Base-by-base conservation (phyloP, 768 basidiomycete species). In the Glaciozyma antarctica region DNA sequence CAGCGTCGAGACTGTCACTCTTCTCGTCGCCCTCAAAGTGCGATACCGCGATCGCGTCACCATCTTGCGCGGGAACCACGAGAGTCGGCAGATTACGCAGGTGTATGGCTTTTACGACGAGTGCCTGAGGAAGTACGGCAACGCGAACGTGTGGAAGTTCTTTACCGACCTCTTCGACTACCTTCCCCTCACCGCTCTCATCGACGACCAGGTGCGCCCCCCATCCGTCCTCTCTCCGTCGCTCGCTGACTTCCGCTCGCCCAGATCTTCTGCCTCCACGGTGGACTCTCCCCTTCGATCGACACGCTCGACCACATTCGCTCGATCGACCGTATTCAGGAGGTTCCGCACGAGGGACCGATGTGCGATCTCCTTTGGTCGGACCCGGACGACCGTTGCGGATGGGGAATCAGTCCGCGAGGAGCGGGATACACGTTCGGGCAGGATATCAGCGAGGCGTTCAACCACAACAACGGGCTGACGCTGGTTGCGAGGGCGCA, bases 321-420 rank as follows among this genome's bases (percentile, higher is more conserved):
- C 68, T 87, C 90, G 57, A 97, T 99, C 75, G 95, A 99, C 81
- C 88, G 95, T 62, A 91, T 97, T 72, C 95, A 99, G 78, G 95
- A 99, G 76, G 95, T 99, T 4, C 95, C 95, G 6, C 95, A 99
- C 78, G 95, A 99, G 80, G 95, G 95, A 5, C 95, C 95, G 24
- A 99, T 99, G 95, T 99, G 95, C 75, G 95, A 99, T 79, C 81
- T 99, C 62, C 83, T 99, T 67, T 99, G 95, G 95, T 97, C 93
- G 59, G 95, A 99, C 78, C 95, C 95, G 44, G 95, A 99, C 77
- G 95, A 98, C 79, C 88, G 94, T 63, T 95, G 92, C 67, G 95
- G 95, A 52, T 99, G 95, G 95, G 95, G 95, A 41, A 97, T 98
- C 73, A 94, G 91, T 74, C 95, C 95, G 34, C 88, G 95, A 76